Evolutionary conservation across 169 alveolate genomes (phyloP).

Genomic region (Babesia bigemina): DNA sequence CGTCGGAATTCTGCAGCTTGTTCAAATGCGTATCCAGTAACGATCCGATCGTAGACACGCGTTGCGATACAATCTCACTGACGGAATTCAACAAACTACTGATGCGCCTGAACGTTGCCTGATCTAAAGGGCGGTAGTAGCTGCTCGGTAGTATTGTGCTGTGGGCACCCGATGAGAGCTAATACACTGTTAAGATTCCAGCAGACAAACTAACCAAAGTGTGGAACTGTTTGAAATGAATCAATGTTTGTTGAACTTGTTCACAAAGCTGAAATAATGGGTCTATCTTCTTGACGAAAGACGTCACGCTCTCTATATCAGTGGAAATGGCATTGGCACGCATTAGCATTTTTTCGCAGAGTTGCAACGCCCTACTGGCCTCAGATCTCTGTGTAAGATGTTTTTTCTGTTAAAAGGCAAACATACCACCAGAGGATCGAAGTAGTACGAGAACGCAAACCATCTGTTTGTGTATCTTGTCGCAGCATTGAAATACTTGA

Average conservation of each 20-base stretch:
- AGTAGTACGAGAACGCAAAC: constrained; percentile 11
- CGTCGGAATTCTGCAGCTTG: background rate
- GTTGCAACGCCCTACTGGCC: constrained; percentile 22
- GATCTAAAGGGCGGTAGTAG: constrained; percentile 30
- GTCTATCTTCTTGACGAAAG: constrained; percentile 31
- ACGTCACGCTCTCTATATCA: constrained; percentile 11
- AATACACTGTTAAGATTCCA: background rate
- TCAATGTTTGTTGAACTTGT: constrained; percentile 37
- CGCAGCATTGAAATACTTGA: constrained; percentile 12
- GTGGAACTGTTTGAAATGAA: constrained; percentile 60
- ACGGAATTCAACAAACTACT: background rate
- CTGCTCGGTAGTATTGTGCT: constrained; percentile 21
- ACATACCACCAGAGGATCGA: constrained; percentile 30
- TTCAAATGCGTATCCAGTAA: constrained; percentile 7
- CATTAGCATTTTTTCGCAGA: constrained; percentile 19
- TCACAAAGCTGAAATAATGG: constrained; percentile 28
- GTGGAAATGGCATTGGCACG: constrained; percentile 26
- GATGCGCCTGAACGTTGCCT: background rate
- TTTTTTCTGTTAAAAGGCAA: too few species aligned
- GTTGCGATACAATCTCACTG: background rate
- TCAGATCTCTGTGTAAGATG: constrained; percentile 35
- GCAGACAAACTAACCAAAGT: constrained; percentile 32
- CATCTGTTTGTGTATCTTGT: constrained; percentile 13
- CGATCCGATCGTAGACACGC: constrained; percentile 2
- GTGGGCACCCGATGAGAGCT: constrained; percentile 69